Percentiles rank a stretch among this genome's conserved stretches.
These are phyloP conservation scores for Cladosporium phlei DNA, from an alignment of 2,329 filamentous ascomycete genomes.

Conservation along the genomic window DNA sequence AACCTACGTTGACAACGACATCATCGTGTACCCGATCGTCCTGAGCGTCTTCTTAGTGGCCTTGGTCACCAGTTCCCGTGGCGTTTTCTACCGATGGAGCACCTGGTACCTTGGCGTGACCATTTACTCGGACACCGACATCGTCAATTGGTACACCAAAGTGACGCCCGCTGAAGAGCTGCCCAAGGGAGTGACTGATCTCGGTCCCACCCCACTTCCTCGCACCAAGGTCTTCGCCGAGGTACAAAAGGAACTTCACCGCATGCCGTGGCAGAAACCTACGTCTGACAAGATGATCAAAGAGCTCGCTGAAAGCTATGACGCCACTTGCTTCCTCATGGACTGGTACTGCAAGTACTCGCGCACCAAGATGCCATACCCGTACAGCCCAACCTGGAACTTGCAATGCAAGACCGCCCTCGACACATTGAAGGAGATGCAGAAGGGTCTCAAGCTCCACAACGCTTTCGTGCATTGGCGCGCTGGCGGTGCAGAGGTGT, in stretches of 20 bases:
- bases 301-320: constrained; percentile 49
- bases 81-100: constrained; percentile 54
- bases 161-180: constrained; percentile 36
- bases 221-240: constrained; percentile 43
- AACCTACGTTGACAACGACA: constrained; percentile 50
- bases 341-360: constrained; percentile 49
- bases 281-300: constrained; percentile 45
- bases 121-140: constrained; percentile 46
- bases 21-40: constrained; percentile 53
- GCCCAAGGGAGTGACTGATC: constrained; percentile 41
- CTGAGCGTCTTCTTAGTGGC: constrained; percentile 50
- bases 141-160: constrained; percentile 46
- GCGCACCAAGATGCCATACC: constrained; percentile 46
- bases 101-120: constrained; percentile 53
- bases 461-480: constrained; percentile 56
- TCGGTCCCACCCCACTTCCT: constrained; percentile 45
- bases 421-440: constrained; percentile 48
- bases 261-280: constrained; percentile 40
- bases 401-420: constrained; percentile 53
- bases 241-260: constrained; percentile 42
- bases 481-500: constrained; percentile 52
- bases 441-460: constrained; percentile 52
- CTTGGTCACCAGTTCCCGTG: constrained; percentile 51
- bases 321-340: constrained; percentile 50
- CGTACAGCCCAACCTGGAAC: constrained; percentile 55